Conservation (phyloP, 148 eudicot genomes). For the Rhododendron kiyosumense region DNA sequence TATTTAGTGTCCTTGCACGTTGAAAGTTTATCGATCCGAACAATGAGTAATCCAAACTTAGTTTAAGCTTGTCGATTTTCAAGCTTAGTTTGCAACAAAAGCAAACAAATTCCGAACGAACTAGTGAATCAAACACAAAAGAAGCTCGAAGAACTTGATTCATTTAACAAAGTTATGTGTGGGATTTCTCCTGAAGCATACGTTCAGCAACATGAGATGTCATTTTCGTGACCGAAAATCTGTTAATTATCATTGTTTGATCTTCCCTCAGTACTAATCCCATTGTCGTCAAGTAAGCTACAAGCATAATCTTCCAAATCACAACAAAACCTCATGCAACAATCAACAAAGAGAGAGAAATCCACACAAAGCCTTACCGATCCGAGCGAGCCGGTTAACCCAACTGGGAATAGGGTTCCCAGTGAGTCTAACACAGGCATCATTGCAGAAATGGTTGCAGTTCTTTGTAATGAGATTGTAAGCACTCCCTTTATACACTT, state of each 20-base stretch:
- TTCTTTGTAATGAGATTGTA: slow-evolving; percentile 42
- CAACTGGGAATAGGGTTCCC: slow-evolving; percentile 38
- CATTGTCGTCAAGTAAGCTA: not conserved
- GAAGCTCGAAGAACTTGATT: not conserved
- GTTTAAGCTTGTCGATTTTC: not conserved
- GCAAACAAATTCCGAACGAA: not conserved
- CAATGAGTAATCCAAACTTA: not conserved
- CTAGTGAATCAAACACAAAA: not conserved
- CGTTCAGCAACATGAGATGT: too few relatives aligned
- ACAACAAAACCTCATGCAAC: not conserved
- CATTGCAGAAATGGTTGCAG: slow-evolving; percentile 51
- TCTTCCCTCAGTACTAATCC: not conserved
- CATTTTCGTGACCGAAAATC: not conserved
- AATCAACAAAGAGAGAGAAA: not conserved
- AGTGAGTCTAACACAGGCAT: slow-evolving; percentile 35
- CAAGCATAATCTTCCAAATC: not conserved
- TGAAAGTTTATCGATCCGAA: not conserved
- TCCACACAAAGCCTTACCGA: slow-evolving; percentile 22
- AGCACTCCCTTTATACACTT: slow-evolving; percentile 32
- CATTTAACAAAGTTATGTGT: not conserved
- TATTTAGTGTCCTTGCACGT: not conserved
- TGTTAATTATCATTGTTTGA: not conserved
- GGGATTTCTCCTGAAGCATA: not conserved
- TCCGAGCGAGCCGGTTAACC: slow-evolving; percentile 48
- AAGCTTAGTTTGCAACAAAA: not conserved